These are phyloP conservation scores for Apiospora aurea DNA, from an alignment of 2,329 filamentous ascomycete species.

Conservation along the genomic window DNA sequence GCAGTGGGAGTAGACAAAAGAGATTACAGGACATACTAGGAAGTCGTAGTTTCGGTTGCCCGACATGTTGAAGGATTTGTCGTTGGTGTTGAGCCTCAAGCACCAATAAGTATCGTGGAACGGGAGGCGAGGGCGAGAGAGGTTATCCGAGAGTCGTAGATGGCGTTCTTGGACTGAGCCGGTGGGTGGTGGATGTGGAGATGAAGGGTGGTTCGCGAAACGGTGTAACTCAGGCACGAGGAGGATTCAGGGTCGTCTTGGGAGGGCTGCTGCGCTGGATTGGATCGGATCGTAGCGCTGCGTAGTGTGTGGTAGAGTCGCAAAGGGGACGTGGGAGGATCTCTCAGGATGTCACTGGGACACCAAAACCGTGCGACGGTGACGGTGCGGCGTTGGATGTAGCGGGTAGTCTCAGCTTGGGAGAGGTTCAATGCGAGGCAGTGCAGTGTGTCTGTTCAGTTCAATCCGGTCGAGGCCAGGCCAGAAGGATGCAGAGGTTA, in stretches of 20 bases:
- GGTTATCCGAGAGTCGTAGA: conserved; percentile 16
- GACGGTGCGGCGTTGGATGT: conserved; percentile 20
- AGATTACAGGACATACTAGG: conserved; percentile 70
- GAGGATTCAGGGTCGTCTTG: conserved; percentile 12
- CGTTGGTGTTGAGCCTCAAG: conserved; percentile 1
- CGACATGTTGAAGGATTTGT: conserved; percentile 70
- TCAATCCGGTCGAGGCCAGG: conserved; percentile 20
- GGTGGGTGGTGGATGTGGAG: conserved; percentile 6
- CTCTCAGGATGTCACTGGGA: conserved; percentile 18
- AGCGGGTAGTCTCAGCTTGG: conserved; percentile 20
- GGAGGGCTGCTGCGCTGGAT: not conserved
- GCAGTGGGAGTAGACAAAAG: conserved; percentile 26
- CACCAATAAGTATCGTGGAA: conserved; percentile 18
- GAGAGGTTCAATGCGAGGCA: conserved; percentile 16
- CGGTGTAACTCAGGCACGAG: conserved; percentile 15
- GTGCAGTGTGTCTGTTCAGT: conserved; percentile 19
- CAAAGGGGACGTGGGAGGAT: conserved; percentile 14
- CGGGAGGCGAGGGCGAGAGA: not conserved
- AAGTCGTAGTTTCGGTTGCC: conserved; percentile 99
- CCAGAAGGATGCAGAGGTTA: conserved; percentile 15
- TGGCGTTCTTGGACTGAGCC: conserved; percentile 1
- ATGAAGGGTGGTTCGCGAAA: conserved; percentile 18
- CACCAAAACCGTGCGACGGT: conserved; percentile 21
- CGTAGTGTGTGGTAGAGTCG: conserved; percentile 11
- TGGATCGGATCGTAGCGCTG: conserved; percentile 15